These are phyloP conservation scores for Cryphonectria carpinicola DNA, from an alignment of 2,329 filamentous ascomycete genomes.

Conservation along the genomic window DNA sequence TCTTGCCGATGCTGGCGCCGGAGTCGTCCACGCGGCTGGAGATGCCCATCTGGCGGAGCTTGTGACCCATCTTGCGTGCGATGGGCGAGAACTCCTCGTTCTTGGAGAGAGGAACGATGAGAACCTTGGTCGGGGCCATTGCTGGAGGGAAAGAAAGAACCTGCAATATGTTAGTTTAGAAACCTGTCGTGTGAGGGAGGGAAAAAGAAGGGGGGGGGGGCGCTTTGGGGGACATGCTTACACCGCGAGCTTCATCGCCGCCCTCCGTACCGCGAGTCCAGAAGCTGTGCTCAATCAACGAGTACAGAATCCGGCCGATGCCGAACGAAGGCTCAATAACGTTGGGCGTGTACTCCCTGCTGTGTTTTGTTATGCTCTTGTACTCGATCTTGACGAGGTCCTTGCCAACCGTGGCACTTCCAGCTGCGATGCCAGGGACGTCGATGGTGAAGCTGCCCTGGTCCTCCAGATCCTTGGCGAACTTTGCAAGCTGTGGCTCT, in stretches of 20 bases:
- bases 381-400: conserved; percentile 85
- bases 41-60: conserved; percentile 75
- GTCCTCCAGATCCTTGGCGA: conserved; percentile 73
- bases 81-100: conserved; percentile 82
- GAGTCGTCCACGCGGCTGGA: conserved; percentile 90
- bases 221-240: conserved; percentile 55
- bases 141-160: conserved; percentile 60
- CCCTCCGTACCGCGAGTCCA: conserved; percentile 78
- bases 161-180: conserved; percentile 49
- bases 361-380: conserved; percentile 79
- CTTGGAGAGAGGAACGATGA: conserved; percentile 85
- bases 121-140: conserved; percentile 92
- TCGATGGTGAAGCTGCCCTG: conserved; percentile 78
- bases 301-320: conserved; percentile 93
- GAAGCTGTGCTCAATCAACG: conserved; percentile 91
- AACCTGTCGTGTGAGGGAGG: background rate
- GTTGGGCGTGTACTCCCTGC: conserved; percentile 90
- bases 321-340: conserved; percentile 98
- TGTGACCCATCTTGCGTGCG: conserved; percentile 71
- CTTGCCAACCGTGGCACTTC: conserved; percentile 77
- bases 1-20: conserved; percentile 89
- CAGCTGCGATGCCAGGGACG: conserved; percentile 67
- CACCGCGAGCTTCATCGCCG: conserved; percentile 81
- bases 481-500: conserved; percentile 80
- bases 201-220: too few species aligned